A percentile compares a stretch with the other conserved stretches of the same genome.
phyloP scores from a whole-genome alignment of 495 filamentous ascomycete species.

The Cenococcum geophilum region DNA sequence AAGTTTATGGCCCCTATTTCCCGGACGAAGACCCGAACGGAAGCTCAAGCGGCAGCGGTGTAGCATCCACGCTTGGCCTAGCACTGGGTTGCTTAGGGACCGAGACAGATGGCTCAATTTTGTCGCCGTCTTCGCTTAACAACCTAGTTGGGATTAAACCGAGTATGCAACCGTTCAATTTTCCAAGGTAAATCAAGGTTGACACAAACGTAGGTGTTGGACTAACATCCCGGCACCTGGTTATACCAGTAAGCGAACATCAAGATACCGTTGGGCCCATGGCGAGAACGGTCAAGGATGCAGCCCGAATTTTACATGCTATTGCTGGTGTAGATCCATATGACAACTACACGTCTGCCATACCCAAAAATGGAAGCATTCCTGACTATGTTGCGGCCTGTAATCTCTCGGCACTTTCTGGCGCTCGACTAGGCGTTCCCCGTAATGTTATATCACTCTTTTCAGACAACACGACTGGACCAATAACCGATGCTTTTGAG shows the following conservation, averaged over 20 bases:
- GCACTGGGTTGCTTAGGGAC: conserved; percentile 47
- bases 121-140: conserved; percentile 38
- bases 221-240: conserved; percentile 54
- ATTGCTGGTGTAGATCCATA: conserved; percentile 51
- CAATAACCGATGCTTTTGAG: conserved; percentile 45
- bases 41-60: no score
- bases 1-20: conserved; percentile 47
- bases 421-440: conserved; percentile 49
- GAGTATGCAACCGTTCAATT: no score
- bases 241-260: conserved; percentile 56
- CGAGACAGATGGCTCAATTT: conserved; percentile 40
- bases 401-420: conserved; percentile 43
- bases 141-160: conserved; percentile 58
- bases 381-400: conserved; percentile 51
- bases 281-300: conserved; percentile 59
- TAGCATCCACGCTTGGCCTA: no score
- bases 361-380: conserved; percentile 40
- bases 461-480: conserved; percentile 24
- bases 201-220: no score
- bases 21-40: conserved; percentile 50
- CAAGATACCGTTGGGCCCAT: conserved; percentile 64
- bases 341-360: conserved; percentile 52
- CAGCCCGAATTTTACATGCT: conserved; percentile 56
- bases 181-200: no score
- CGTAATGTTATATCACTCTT: conserved; percentile 38